These are phyloP conservation scores for Annona squamosa DNA, from an alignment of 164 flowering plant genomes.

Conservation along the genomic window DNA sequence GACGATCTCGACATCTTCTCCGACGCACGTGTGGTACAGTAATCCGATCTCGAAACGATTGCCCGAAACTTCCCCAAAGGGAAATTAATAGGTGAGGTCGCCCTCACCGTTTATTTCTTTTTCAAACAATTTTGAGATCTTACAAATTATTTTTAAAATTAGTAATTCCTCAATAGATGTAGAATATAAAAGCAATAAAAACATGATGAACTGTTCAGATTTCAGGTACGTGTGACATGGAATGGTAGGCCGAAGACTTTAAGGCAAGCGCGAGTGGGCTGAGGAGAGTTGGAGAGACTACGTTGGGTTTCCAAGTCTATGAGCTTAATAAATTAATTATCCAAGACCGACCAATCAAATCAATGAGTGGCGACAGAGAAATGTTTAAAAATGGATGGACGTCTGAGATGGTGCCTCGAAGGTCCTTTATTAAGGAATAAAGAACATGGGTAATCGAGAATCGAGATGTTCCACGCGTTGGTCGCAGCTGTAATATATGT, in stretches of 20 bases:
- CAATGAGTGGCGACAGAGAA: not conserved
- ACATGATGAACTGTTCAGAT: not conserved
- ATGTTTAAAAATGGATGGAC: not conserved
- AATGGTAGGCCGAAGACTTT: no score
- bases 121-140: no score
- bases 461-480: not conserved
- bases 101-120: no score
- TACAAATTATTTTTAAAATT: no score
- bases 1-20: not conserved
- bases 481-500: not conserved
- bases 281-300: not conserved
- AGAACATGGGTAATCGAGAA: not conserved
- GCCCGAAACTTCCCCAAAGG: no score
- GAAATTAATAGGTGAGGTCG: no score
- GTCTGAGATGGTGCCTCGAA: not conserved
- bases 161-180: no score
- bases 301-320: slow-evolving; percentile 23
- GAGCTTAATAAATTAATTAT: not conserved
- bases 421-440: not conserved
- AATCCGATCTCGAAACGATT: no score
- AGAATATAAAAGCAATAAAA: not conserved
- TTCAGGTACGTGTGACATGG: not conserved
- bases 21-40: not conserved
- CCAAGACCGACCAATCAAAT: not conserved
- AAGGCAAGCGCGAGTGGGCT: not conserved